Conservation (phyloP, 768 basidiomycete species). For the Xerocomellus amylosporus region DNA sequence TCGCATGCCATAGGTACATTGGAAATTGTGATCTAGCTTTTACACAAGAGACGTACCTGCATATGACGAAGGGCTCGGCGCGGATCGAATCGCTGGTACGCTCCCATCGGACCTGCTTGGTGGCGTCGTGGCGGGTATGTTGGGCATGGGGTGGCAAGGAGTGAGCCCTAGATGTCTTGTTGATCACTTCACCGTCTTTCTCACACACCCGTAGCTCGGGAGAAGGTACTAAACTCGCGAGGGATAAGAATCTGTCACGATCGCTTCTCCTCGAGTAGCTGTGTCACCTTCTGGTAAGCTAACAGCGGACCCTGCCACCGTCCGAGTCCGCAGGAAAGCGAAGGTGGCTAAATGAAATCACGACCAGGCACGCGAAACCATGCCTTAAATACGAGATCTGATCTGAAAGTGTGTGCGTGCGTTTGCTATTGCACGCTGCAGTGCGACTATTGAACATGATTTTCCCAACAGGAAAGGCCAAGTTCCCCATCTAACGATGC, state of each 20-base stretch:
- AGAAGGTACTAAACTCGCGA: slow-evolving; percentile 5
- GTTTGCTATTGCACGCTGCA: slow-evolving; percentile 29
- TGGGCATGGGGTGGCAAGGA: slow-evolving; percentile 18
- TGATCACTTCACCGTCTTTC: slow-evolving; percentile 19
- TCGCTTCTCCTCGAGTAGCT: slow-evolving; percentile 26
- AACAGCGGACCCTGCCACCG: slow-evolving; percentile 16
- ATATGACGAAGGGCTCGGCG: slow-evolving; percentile 9
- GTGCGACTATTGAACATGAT: slow-evolving; percentile 30
- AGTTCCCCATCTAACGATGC: slow-evolving; percentile 32
- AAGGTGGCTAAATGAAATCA: slow-evolving; percentile 39
- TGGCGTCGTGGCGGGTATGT: slow-evolving; percentile 18
- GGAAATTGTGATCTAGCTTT: slow-evolving; percentile 18
- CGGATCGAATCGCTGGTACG: slow-evolving; percentile 21
- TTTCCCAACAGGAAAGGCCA: slow-evolving; percentile 37
- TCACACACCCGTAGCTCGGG: slow-evolving; percentile 22
- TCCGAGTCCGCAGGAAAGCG: slow-evolving; percentile 26
- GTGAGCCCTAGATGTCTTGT: slow-evolving; percentile 13
- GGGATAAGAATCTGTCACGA: slow-evolving; percentile 18
- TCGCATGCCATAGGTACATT: slow-evolving; percentile 11
- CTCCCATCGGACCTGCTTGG: slow-evolving; percentile 20
- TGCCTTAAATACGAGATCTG: slow-evolving; percentile 34
- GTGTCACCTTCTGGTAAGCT: slow-evolving; percentile 19
- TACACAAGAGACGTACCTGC: not conserved
- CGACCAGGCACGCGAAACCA: slow-evolving; percentile 34
- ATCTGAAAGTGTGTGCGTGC: slow-evolving; percentile 33